phyloP scores from a whole-genome alignment of 805 yeast genomes.

The Lipomyces anomalus region DNA sequence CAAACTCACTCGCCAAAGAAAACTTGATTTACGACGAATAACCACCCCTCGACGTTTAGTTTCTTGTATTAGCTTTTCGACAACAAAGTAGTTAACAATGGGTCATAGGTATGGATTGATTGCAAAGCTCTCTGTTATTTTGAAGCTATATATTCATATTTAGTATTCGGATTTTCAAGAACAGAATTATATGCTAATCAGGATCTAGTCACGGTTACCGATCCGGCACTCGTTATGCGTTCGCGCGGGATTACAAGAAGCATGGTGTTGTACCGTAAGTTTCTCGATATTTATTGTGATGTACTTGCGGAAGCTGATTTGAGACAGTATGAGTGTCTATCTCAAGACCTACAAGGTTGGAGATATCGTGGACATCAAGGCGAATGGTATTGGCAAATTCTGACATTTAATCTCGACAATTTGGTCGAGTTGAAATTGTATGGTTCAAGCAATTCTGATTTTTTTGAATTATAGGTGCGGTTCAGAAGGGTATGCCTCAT shows the following conservation, averaged over 20 bases:
- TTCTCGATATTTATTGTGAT: neutral
- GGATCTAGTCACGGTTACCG: constrained; percentile 85
- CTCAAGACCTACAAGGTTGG: constrained; percentile 97
- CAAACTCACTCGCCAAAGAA: too few relatives aligned
- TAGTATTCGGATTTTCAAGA: constrained; percentile 1
- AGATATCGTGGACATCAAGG: constrained; percentile 98
- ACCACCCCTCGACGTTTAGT: too few relatives aligned
- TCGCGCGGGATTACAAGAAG: constrained; percentile 98
- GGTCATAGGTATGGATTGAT: constrained; percentile 28
- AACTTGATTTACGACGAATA: too few relatives aligned
- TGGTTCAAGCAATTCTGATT: neutral
- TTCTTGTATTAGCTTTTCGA: neutral
- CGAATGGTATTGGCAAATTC: constrained; percentile 56
- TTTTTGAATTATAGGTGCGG: constrained; percentile 41
- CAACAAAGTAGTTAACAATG: constrained; percentile 19
- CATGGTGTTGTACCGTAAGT: constrained; percentile 76
- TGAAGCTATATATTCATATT: constrained; percentile 1
- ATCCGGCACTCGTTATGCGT: constrained; percentile 99
- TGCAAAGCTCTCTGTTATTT: neutral
- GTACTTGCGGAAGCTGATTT: neutral
- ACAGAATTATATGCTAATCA: neutral
- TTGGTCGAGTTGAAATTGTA: too few relatives aligned
- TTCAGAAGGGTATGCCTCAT: constrained; percentile 99
- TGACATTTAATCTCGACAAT: too few relatives aligned
- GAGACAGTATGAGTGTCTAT: constrained; percentile 69